These are phyloP conservation scores for Didymella sp. DNA, from an alignment of 2,329 filamentous ascomycete genomes.

Conservation along the genomic window DNA sequence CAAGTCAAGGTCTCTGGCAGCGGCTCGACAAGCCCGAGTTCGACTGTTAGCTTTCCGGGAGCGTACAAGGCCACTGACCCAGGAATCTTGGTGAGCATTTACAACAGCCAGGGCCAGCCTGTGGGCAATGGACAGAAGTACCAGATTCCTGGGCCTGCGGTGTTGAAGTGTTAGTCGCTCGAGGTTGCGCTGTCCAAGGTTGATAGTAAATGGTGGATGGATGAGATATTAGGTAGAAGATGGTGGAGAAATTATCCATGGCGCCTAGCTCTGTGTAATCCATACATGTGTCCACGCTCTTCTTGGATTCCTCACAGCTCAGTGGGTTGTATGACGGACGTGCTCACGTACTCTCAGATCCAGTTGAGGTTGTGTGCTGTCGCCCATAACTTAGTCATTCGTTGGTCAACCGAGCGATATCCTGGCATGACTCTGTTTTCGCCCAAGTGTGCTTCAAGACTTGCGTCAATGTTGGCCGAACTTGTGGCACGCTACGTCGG, in stretches of 20 bases:
- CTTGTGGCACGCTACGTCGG: not conserved
- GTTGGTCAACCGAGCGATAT: not conserved
- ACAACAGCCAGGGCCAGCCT: constrained; percentile 29
- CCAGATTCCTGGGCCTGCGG: constrained; percentile 57
- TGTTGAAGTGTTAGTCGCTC: constrained; percentile 56
- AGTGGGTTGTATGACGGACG: too few species aligned
- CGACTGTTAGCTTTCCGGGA: constrained; percentile 43
- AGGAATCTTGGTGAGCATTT: constrained; percentile 44
- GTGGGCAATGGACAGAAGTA: constrained; percentile 47
- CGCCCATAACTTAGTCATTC: not conserved
- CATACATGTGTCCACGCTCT: too few species aligned
- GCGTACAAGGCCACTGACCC: constrained; percentile 43
- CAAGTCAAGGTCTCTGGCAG: constrained; percentile 43
- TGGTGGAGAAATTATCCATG: too few species aligned
- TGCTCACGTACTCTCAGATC: too few species aligned
- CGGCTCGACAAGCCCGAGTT: constrained; percentile 24
- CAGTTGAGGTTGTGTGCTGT: too few species aligned
- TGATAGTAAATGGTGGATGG: too few species aligned
- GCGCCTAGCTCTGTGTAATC: too few species aligned
- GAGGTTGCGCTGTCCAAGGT: too few species aligned
- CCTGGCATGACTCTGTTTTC: not conserved
- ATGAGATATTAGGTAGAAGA: too few species aligned
- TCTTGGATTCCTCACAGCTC: too few species aligned
- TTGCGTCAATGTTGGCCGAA: not conserved
- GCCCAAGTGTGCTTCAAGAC: not conserved